Evolutionary conservation across 139 green algal species (phyloP), one percentile per base, ranked within the genome.

Genomic region (Picochlorum sp.): DNA sequence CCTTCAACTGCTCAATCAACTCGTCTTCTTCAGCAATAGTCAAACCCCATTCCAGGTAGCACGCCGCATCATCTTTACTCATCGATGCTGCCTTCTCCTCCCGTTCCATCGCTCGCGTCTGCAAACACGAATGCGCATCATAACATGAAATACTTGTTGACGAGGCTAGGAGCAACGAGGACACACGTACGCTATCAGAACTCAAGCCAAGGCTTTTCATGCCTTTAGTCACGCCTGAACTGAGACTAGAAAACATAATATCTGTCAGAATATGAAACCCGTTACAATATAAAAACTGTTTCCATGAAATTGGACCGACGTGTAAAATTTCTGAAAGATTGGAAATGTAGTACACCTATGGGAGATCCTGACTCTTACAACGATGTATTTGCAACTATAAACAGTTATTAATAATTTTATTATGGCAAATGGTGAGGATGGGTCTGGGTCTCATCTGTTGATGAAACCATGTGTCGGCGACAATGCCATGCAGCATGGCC

Each of bases 1-100:
- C 55, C 4, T 21, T 49, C 24, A 75, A 63, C 56, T 75, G 69
- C 50, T 50, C 34, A 51, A 75, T 28, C n/a, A 75, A 55, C 15
- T 51, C 34, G n/a, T 18, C 57, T 41, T 75, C 69, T 52, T 75
- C 59, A 56, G 44, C 31, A 23, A 71, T 30, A 23, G 65, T 57
- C 15, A 71, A 8, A 41, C 65, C 65, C 65, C 65, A 71, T 41
- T 63, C 65, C n/a, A 41, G 24, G 26, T 31, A 38, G 30, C 65
- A 71, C 6, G 38, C 54, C 7, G 51, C 26, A 38, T 71, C 65
- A 14, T 71, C 64, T 28, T 59, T 14, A 45, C 60, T 66, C 60
- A 55, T 47, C 24, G 26, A 18, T 14, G 30, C 30, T 21, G 26
- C 26, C 14, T 41, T 41, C 34, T 41, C 34, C 34, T 45, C 14